Percentiles rank a stretch among this genome's conserved stretches.
These are phyloP conservation scores for Pezicula rhizophila DNA, from an alignment of 2,329 filamentous ascomycete genomes.

Conservation along the genomic window DNA sequence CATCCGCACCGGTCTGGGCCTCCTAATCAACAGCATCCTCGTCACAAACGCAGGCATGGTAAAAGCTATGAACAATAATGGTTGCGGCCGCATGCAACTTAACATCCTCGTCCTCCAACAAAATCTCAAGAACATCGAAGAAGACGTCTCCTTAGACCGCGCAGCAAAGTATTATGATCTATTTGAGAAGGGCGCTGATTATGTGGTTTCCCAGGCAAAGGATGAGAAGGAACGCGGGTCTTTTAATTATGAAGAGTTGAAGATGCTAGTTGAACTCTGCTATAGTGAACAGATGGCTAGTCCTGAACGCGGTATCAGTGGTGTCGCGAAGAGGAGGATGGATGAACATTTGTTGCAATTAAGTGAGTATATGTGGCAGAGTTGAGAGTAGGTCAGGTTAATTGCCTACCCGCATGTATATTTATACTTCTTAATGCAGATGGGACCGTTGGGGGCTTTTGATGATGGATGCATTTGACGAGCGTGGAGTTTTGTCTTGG, in stretches of 20 bases:
- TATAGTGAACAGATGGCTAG: slow-evolving; percentile 63
- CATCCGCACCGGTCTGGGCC: slow-evolving; percentile 68
- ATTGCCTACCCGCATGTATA: too few species aligned
- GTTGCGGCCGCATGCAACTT: slow-evolving; percentile 81
- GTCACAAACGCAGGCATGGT: slow-evolving; percentile 66
- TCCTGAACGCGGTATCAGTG: slow-evolving; percentile 60
- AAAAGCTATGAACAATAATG: slow-evolving; percentile 76
- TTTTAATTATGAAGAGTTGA: slow-evolving; percentile 62
- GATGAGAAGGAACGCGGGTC: slow-evolving; percentile 35
- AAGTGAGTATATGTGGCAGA: slow-evolving; percentile 67
- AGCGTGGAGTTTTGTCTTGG: too few species aligned
- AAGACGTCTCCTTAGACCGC: slow-evolving; percentile 56
- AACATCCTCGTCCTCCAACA: slow-evolving; percentile 95
- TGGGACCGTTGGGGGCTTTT: too few species aligned
- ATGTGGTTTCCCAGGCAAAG: slow-evolving; percentile 57
- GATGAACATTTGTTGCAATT: slow-evolving; percentile 64
- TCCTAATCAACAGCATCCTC: slow-evolving; percentile 74
- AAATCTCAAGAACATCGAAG: slow-evolving; percentile 89
- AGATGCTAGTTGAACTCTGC: slow-evolving; percentile 58
- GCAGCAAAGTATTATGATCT: slow-evolving; percentile 64
- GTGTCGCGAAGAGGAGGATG: slow-evolving; percentile 62
- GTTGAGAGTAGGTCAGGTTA: slow-evolving; percentile 9
- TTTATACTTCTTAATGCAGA: too few species aligned
- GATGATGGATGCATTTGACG: too few species aligned
- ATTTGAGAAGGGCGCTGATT: slow-evolving; percentile 60